Conservation (phyloP, 169 alveolate genomes). For the Theileria sp. region DNA sequence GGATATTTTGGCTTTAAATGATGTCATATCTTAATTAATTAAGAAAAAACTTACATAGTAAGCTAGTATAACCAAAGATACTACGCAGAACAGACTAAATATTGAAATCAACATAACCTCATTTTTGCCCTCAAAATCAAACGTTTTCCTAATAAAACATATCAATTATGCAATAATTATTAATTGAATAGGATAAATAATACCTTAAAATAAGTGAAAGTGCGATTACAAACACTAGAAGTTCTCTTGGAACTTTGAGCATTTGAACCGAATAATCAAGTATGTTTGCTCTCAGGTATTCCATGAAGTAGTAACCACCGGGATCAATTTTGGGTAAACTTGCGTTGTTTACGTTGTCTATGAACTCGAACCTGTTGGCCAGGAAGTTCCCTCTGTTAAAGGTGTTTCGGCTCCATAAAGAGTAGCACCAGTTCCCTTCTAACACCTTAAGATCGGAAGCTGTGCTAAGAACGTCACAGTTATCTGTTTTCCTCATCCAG, state of each 20-base stretch:
- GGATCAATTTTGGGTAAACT: conserved; percentile 76
- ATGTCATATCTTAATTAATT: background rate
- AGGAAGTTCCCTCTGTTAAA: conserved; percentile 61
- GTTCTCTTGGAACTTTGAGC: conserved; percentile 72
- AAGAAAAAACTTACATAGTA: background rate
- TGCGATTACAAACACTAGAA: conserved; percentile 66
- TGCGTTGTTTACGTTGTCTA: conserved; percentile 73
- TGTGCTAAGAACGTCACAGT: conserved; percentile 59
- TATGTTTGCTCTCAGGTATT: conserved; percentile 78
- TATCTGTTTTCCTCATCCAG: conserved; percentile 71
- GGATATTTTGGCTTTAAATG: background rate
- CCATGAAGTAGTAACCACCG: conserved; percentile 77
- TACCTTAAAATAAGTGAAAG: conserved; percentile 68
- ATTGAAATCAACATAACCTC: conserved; percentile 65
- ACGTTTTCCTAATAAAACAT: conserved; percentile 58
- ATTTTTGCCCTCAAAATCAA: conserved; percentile 66
- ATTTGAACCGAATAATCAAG: conserved; percentile 70
- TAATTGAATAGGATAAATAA: background rate
- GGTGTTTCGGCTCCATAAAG: conserved; percentile 14
- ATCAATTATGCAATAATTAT: background rate
- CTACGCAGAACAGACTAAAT: conserved; percentile 53
- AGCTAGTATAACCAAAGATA: conserved; percentile 4
- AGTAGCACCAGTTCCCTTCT: conserved; percentile 22
- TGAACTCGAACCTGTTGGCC: conserved; percentile 75
- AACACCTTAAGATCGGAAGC: conserved; percentile 47